These are phyloP conservation scores for Gymnopilus dilepis DNA, from an alignment of 768 basidiomycete genomes.

Conservation along the genomic window DNA sequence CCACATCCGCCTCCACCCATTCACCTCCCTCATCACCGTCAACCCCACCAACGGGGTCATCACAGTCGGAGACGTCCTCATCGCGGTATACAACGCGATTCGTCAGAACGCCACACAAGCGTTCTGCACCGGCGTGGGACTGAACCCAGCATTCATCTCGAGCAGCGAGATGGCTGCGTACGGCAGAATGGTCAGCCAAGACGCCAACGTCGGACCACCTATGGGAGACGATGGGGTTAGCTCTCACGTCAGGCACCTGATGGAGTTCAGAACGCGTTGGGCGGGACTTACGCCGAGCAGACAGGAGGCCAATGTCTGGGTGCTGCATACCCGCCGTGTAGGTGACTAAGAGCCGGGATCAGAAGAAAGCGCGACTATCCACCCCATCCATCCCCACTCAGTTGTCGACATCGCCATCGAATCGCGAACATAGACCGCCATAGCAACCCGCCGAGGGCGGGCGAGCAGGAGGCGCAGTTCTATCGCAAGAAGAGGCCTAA, in stretches of 20 bases:
- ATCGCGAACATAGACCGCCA: no score
- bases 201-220: neutral
- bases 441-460: no score
- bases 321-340: conserved; percentile 20
- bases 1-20: conserved; percentile 23
- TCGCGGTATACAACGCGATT: conserved; percentile 19
- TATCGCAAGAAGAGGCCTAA: no score
- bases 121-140: conserved; percentile 10
- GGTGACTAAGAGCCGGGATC: neutral
- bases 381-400: neutral
- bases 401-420: no score
- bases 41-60: conserved; percentile 18
- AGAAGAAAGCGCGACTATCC: neutral
- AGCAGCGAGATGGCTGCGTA: neutral
- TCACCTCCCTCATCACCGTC: conserved; percentile 20
- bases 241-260: conserved; percentile 7
- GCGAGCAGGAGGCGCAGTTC: no score
- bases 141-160: conserved; percentile 10
- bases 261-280: conserved; percentile 23
- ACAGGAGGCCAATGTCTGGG: conserved; percentile 24
- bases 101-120: conserved; percentile 16
- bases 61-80: conserved; percentile 26
- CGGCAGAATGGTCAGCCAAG: neutral
- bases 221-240: conserved; percentile 19
- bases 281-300: conserved; percentile 21